Evolutionary conservation across 2,329 filamentous ascomycete genomes (phyloP).

Genomic region (Rugonectria rugulosa): DNA sequence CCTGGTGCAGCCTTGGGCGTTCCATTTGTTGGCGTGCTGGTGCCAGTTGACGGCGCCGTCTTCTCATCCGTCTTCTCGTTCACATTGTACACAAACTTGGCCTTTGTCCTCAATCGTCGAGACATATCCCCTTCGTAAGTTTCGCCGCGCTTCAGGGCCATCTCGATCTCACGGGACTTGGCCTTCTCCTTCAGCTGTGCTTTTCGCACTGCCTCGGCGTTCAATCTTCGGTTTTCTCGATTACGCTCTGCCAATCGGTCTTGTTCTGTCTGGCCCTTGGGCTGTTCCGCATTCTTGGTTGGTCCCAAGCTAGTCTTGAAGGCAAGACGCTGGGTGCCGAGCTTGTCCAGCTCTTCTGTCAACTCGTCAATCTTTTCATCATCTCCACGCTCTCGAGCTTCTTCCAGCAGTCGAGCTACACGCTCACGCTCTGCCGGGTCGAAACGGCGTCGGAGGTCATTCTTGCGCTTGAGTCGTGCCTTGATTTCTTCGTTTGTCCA

Average conservation of each 20-base stretch:
- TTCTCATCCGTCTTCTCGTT: constrained; percentile 58
- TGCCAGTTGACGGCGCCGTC: constrained; percentile 56
- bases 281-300: constrained; percentile 58
- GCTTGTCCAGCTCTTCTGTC: constrained; percentile 67
- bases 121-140: constrained; percentile 64
- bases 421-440: constrained; percentile 73
- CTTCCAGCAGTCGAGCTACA: constrained; percentile 69
- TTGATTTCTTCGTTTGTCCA: constrained; percentile 88
- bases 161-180: constrained; percentile 65
- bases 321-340: constrained; percentile 75
- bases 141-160: constrained; percentile 70
- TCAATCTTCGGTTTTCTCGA: constrained; percentile 80
- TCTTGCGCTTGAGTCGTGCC: constrained; percentile 77
- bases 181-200: constrained; percentile 85
- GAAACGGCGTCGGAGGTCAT: constrained; percentile 70
- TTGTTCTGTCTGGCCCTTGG: constrained; percentile 69
- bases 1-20: constrained; percentile 58
- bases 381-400: constrained; percentile 71
- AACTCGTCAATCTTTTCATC: constrained; percentile 61
- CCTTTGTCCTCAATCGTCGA: constrained; percentile 70
- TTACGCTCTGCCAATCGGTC: constrained; percentile 87
- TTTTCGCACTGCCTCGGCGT: constrained; percentile 88
- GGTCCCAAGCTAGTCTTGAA: constrained; percentile 70
- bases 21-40: constrained; percentile 60
- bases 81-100: constrained; percentile 73